Percentiles rank a stretch among this genome's conserved stretches.
Evolutionary conservation across 2,329 filamentous ascomycete genomes (phyloP).

Genomic region (Pseudogymnoascus sp.): DNA sequence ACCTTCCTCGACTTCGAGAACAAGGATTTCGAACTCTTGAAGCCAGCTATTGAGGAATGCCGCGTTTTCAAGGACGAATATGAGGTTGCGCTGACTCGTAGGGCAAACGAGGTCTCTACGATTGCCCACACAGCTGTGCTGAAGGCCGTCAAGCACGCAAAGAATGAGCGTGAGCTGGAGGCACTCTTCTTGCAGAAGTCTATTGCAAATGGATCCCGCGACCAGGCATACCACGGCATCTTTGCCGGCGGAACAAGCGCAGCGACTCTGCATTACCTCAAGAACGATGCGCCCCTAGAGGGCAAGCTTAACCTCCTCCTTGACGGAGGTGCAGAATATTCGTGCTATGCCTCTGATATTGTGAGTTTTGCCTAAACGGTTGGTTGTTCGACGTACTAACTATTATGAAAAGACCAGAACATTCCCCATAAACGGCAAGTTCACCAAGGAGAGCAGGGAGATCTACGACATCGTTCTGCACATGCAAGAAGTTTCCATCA

Average conservation of each 20-base stretch:
- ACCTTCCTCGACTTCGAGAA: constrained; percentile 63
- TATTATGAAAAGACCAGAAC: constrained; percentile 60
- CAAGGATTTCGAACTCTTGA: constrained; percentile 48
- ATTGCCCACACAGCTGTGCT: constrained; percentile 58
- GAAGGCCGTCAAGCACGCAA: constrained; percentile 51
- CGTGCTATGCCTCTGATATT: constrained; percentile 63
- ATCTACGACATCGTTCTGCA: constrained; percentile 77
- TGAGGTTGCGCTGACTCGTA: constrained; percentile 64
- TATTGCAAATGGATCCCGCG: constrained; percentile 64
- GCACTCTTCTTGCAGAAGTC: constrained; percentile 71
- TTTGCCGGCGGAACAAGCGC: constrained; percentile 72
- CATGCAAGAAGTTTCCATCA: constrained; percentile 78
- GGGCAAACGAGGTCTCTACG: constrained; percentile 63
- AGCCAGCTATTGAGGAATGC: constrained; percentile 58
- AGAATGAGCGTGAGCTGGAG: constrained; percentile 76
- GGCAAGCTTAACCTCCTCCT: constrained; percentile 73
- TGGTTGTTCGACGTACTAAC: constrained; percentile 30
- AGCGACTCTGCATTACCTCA: constrained; percentile 80
- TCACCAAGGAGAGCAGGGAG: constrained; percentile 59
- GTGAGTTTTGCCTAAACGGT: constrained; percentile 31
- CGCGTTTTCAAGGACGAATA: constrained; percentile 67
- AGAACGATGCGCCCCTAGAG: constrained; percentile 62
- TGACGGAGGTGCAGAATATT: constrained; percentile 73
- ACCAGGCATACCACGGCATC: constrained; percentile 84
- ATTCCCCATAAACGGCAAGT: constrained; percentile 70